Conservation (phyloP, 1,139 yeast species). For the Kodamaea derodonti region DNA sequence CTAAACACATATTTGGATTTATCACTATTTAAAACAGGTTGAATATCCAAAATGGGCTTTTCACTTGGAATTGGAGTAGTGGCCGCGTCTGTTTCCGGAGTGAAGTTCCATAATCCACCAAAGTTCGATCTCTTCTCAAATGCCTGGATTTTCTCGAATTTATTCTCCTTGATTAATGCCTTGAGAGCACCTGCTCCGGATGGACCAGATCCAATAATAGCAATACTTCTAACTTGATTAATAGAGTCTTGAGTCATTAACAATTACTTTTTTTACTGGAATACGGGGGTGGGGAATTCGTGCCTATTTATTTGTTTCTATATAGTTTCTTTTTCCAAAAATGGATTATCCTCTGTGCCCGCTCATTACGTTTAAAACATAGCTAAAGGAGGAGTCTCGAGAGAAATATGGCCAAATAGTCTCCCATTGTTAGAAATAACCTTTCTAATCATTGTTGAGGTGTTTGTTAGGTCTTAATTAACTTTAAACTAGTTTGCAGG, state of each 20-base stretch:
- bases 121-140: conserved; percentile 46
- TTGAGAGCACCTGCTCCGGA: conserved; percentile 58
- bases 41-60: conserved; percentile 13
- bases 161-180: conserved; percentile 35
- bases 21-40: conserved; percentile 14
- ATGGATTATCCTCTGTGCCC: too few species aligned
- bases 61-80: conserved; percentile 20
- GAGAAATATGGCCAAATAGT: too few species aligned
- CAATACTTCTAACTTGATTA: conserved; percentile 27
- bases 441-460: too few species aligned
- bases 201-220: conserved; percentile 68
- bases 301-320: too few species aligned
- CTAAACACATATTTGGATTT: conserved; percentile 29
- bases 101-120: conserved; percentile 57
- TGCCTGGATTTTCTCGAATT: conserved; percentile 39
- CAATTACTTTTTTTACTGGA: too few species aligned
- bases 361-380: too few species aligned
- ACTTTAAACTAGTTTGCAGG: too few species aligned
- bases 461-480: too few species aligned
- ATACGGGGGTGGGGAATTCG: too few species aligned
- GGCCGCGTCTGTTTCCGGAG: conserved; percentile 16
- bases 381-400: too few species aligned
- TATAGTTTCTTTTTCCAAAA: too few species aligned
- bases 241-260: conserved; percentile 7
- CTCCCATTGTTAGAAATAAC: too few species aligned